These are phyloP conservation scores for Pterula multifida DNA, from an alignment of 1,284 basidiomycete species.

Conservation along the genomic window DNA sequence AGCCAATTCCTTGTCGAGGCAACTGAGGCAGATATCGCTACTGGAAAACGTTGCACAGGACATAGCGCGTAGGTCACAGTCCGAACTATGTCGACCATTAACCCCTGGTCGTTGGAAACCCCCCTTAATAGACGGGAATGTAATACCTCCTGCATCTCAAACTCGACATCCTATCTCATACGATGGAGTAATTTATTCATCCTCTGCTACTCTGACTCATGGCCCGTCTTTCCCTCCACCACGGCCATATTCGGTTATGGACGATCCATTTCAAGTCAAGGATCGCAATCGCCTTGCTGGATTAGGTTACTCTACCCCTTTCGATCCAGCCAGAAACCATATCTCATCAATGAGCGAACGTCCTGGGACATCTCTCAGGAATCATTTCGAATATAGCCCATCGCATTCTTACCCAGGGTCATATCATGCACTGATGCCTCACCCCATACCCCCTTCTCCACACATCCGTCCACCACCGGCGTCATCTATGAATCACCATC, in stretches of 20 bases:
- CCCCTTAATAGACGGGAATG: constrained; percentile 7
- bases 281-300: not conserved
- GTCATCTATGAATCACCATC: not conserved
- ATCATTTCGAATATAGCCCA: not conserved
- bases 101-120: constrained; percentile 13
- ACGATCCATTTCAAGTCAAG: not conserved
- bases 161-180: constrained; percentile 10
- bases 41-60: constrained; percentile 66
- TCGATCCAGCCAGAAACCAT: not conserved
- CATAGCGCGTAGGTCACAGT: constrained; percentile 47
- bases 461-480: not conserved
- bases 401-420: not conserved
- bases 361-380: not conserved
- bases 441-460: not conserved
- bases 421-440: not conserved
- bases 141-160: constrained; percentile 8
- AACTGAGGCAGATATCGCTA: constrained; percentile 58
- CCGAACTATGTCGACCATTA: constrained; percentile 6
- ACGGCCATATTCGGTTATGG: constrained; percentile 10
- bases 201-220: constrained; percentile 22
- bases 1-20: constrained; percentile 32
- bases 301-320: not conserved
- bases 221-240: constrained; percentile 13
- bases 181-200: constrained; percentile 10
- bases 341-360: not conserved